Percentiles rank a stretch among this genome's conserved stretches.
Conservation (phyloP, 148 eudicot species). For the Nepenthes mirabilis region DNA sequence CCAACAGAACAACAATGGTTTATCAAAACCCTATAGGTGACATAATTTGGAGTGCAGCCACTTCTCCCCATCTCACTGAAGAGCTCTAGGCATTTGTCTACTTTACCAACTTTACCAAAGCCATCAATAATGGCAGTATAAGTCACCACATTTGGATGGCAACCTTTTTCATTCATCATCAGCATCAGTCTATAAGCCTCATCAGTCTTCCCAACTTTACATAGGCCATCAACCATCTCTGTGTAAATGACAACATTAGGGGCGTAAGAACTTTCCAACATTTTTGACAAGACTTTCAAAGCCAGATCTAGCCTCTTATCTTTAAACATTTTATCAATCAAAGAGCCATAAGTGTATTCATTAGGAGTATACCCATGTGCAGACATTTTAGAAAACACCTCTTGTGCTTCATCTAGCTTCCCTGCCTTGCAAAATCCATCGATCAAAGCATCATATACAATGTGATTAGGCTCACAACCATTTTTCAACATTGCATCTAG, state of each 20-base stretch:
- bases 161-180: slow-evolving; percentile 90
- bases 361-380: slow-evolving; percentile 44
- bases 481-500: slow-evolving; percentile 42
- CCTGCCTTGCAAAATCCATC: slow-evolving; percentile 75
- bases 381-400: slow-evolving; percentile 42
- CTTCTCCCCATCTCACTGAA: slow-evolving; percentile 49
- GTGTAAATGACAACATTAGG: slow-evolving; percentile 89
- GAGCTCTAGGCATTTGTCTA: slow-evolving; percentile 60
- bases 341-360: slow-evolving; percentile 48
- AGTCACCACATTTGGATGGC: slow-evolving; percentile 86
- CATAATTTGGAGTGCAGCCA: slow-evolving; percentile 81
- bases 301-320: slow-evolving; percentile 71
- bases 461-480: slow-evolving; percentile 64
- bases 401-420: slow-evolving; percentile 62
- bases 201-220: slow-evolving; percentile 73
- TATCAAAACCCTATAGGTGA: slow-evolving; percentile 72
- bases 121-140: slow-evolving; percentile 94
- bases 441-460: slow-evolving; percentile 68
- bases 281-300: slow-evolving; percentile 42
- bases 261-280: slow-evolving; percentile 53
- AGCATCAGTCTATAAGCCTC: slow-evolving; percentile 85
- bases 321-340: slow-evolving; percentile 61
- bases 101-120: slow-evolving; percentile 64
- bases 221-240: slow-evolving; percentile 85
- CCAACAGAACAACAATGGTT: slow-evolving; percentile 64